A percentile compares a stretch with the other conserved stretches of the same genome.
Conservation (phyloP, 129 eudicot genomes). For the Lactuca saligna region DNA sequence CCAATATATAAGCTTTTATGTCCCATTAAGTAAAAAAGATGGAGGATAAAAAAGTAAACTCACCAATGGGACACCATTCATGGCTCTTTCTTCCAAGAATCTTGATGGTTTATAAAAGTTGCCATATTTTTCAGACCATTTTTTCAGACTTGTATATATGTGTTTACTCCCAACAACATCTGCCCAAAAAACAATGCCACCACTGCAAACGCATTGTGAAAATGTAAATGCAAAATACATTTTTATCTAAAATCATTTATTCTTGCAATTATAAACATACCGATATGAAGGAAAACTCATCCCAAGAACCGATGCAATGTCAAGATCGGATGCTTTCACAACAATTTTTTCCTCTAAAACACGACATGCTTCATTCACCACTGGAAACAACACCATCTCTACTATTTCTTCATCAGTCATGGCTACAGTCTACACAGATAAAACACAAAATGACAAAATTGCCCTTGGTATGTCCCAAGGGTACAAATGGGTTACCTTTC, state of each 20-base stretch:
- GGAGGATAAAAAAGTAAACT: constrained; percentile 25
- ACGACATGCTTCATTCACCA: constrained; percentile 97
- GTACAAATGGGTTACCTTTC: constrained; percentile 49
- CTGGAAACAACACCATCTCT: constrained; percentile 88
- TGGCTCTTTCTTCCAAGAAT: constrained; percentile 86
- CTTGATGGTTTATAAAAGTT: constrained; percentile 78
- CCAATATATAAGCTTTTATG: too few relatives aligned
- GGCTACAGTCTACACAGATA: constrained; percentile 52
- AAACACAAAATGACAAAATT: neutral
- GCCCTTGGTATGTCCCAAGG: neutral
- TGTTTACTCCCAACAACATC: constrained; percentile 79
- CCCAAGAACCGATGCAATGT: constrained; percentile 88
- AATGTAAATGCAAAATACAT: neutral
- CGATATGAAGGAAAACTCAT: constrained; percentile 96
- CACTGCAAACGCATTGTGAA: constrained; percentile 49
- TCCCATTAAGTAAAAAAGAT: neutral
- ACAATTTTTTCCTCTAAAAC: constrained; percentile 83
- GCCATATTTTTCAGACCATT: constrained; percentile 72
- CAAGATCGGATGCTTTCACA: constrained; percentile 91
- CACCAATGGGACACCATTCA: constrained; percentile 79
- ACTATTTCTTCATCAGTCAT: constrained; percentile 78
- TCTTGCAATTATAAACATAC: constrained; percentile 34
- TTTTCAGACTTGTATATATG: constrained; percentile 62
- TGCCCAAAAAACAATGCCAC: constrained; percentile 91
- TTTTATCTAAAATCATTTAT: neutral